Evolutionary conservation across 805 yeast species (phyloP).

Genomic region (Torulaspora microellipsoides): DNA sequence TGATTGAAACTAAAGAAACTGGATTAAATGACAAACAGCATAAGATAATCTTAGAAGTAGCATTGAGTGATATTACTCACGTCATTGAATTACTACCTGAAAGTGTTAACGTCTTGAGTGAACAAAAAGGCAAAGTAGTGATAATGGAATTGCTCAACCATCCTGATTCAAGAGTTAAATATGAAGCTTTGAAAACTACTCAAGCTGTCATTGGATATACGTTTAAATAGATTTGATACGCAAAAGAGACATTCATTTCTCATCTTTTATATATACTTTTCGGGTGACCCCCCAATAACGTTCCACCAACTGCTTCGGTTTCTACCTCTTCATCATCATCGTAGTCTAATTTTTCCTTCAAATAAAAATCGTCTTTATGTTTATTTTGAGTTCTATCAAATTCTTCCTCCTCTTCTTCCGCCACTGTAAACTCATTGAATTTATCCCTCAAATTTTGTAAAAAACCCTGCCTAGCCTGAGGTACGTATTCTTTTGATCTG

Average conservation of each 20-base stretch:
- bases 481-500: not conserved
- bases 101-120: conserved; percentile 48
- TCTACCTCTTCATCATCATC: conserved; percentile 23
- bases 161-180: conserved; percentile 81
- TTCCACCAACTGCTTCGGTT: conserved; percentile 11
- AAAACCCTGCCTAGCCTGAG: conserved; percentile 8
- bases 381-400: conserved; percentile 22
- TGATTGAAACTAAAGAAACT: conserved; percentile 36
- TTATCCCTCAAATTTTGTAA: conserved; percentile 22
- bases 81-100: conserved; percentile 61
- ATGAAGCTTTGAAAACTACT: conserved; percentile 93
- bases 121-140: conserved; percentile 63
- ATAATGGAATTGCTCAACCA: conserved; percentile 81
- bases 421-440: conserved; percentile 33
- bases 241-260: not conserved
- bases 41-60: conserved; percentile 48
- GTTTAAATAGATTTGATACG: conserved; percentile 36
- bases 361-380: conserved; percentile 19
- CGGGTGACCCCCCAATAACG: conserved; percentile 6
- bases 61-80: conserved; percentile 62
- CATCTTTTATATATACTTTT: conserved; percentile 6
- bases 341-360: conserved; percentile 26
- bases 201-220: conserved; percentile 86
- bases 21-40: conserved; percentile 35
- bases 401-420: conserved; percentile 30